phyloP scores from a whole-genome alignment of 2,329 filamentous ascomycete species.

The Plectosphaerella plurivora region DNA sequence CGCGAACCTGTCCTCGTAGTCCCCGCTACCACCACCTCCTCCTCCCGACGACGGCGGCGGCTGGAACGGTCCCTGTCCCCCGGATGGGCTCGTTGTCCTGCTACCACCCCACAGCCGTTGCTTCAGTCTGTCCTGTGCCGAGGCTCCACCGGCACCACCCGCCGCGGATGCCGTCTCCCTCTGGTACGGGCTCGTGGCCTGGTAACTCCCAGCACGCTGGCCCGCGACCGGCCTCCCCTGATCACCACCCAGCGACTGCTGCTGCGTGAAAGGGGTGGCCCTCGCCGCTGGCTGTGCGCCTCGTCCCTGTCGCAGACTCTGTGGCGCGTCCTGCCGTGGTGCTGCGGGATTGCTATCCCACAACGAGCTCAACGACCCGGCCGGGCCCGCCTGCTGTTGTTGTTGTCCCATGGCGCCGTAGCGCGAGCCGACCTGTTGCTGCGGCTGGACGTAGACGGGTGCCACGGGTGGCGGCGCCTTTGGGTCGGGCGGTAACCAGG shows the following conservation, averaged over 20 bases:
- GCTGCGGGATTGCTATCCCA: constrained; percentile 46
- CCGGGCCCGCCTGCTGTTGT: constrained; percentile 20
- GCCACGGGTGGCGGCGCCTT: constrained; percentile 59
- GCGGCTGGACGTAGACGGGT: constrained; percentile 44
- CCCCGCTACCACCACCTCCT: constrained; percentile 17
- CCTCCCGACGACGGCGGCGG: constrained; percentile 26
- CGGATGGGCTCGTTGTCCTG: constrained; percentile 50
- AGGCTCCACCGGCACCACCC: constrained; percentile 35
- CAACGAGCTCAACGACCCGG: constrained; percentile 46
- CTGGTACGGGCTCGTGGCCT: constrained; percentile 37
- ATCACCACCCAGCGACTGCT: constrained; percentile 6
- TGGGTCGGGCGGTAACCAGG: constrained; percentile 89
- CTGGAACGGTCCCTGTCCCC: constrained; percentile 39
- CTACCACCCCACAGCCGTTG: constrained; percentile 68
- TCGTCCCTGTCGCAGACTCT: constrained; percentile 42
- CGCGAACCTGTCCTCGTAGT: constrained; percentile 42
- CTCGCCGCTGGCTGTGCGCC: constrained; percentile 18
- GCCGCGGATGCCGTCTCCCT: constrained; percentile 27
- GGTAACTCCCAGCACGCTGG: constrained; percentile 71
- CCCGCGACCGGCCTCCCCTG: constrained; percentile 62
- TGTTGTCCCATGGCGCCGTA: constrained; percentile 36
- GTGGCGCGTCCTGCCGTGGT: constrained; percentile 27
- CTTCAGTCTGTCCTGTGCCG: constrained; percentile 78
- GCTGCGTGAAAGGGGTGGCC: constrained; percentile 25
- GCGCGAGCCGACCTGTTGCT: constrained; percentile 40